These are phyloP conservation scores for Rhinocladiella mackenziei DNA, from an alignment of 2,329 filamentous ascomycete genomes.

Conservation along the genomic window DNA sequence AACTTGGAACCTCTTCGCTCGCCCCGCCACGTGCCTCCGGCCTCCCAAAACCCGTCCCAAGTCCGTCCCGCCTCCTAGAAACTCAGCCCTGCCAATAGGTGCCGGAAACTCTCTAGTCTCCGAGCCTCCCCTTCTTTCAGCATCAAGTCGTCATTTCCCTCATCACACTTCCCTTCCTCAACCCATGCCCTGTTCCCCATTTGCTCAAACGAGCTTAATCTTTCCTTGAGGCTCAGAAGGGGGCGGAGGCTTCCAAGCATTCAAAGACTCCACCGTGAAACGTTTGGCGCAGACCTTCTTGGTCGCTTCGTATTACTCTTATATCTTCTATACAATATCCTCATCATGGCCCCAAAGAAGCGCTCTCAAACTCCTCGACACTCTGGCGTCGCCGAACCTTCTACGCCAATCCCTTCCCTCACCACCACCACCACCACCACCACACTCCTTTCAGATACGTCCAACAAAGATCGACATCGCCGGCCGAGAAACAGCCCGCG, in stretches of 20 bases:
- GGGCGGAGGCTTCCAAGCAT: conserved; percentile 30
- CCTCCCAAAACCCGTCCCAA: no score
- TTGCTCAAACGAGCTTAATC: conserved; percentile 30
- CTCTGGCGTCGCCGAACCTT: conserved; percentile 14
- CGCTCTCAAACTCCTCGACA: conserved; percentile 26
- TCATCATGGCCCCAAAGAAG: conserved; percentile 29
- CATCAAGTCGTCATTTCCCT: conserved; percentile 30
- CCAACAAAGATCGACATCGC: conserved; percentile 15
- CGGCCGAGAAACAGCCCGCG: conserved; percentile 18
- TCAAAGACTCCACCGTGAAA: conserved; percentile 27
- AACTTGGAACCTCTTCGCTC: conserved; percentile 6
- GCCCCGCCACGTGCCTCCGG: conserved; percentile 24
- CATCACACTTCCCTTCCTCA: conserved; percentile 24
- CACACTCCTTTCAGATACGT: conserved; percentile 19
- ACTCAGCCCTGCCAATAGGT: conserved; percentile 26
- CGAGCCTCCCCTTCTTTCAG: conserved; percentile 24
- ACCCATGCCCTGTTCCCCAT: conserved; percentile 26
- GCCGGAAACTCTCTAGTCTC: conserved; percentile 18
- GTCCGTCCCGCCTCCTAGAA: conserved; percentile 5
- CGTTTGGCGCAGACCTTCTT: conserved; percentile 24
- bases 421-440: conserved; percentile 3
- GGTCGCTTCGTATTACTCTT: conserved; percentile 27
- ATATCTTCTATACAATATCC: conserved; percentile 27
- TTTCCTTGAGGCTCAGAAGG: conserved; percentile 31
- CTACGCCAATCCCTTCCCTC: conserved; percentile 15